Conservation (phyloP, 1,139 yeast genomes). For the Diutina siamensis region DNA sequence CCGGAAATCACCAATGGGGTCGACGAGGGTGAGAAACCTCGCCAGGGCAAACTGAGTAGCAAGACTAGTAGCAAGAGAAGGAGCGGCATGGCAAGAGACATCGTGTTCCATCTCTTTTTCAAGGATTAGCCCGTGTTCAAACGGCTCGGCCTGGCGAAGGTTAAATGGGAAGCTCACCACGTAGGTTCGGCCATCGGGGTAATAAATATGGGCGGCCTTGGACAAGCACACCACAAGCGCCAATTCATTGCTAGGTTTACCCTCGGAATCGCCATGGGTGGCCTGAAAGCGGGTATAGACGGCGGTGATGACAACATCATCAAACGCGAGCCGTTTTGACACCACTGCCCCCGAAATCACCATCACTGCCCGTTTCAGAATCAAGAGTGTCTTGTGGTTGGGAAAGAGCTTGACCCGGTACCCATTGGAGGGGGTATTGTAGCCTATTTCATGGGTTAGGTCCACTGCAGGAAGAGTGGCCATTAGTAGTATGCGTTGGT, state of each 20-base stretch:
- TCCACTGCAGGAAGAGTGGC: constrained; percentile 1
- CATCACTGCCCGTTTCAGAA: constrained; percentile 20
- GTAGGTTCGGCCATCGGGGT: constrained; percentile 43
- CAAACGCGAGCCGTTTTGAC: constrained; percentile 37
- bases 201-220: constrained; percentile 46
- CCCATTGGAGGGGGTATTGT: neutral
- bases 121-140: constrained; percentile 52
- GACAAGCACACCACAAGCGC: constrained; percentile 40
- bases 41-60: constrained; percentile 11
- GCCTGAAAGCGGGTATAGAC: neutral
- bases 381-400: constrained; percentile 15
- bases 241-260: neutral
- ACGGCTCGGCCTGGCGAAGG: constrained; percentile 43
- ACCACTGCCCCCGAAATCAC: constrained; percentile 41
- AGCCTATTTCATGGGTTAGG: neutral
- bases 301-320: constrained; percentile 12
- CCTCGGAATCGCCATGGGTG: neutral
- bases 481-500: neutral
- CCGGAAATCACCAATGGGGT: constrained; percentile 61
- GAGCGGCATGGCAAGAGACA: neutral
- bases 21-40: constrained; percentile 46
- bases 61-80: neutral
- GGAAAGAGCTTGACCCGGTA: neutral
- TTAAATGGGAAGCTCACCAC: constrained; percentile 55
- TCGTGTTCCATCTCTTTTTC: constrained; percentile 30